Evolutionary conservation across 257 asterid species (phyloP), one percentile per base, ranked within the genome.

Genomic region (Solanum pinnatisectum): DNA sequence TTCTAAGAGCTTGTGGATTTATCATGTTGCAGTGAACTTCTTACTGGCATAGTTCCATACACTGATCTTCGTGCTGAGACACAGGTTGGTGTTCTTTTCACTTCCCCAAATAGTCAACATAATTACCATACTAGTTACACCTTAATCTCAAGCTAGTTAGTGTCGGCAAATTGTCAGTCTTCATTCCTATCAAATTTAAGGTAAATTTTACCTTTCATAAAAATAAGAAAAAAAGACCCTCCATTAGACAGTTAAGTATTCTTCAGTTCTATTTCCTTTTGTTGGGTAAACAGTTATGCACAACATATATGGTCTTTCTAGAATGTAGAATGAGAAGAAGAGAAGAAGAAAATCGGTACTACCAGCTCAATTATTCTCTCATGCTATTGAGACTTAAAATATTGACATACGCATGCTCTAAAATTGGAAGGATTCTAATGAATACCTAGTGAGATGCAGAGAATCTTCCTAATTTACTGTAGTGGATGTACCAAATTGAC

Each of bases 51-150:
- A 33, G 96, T 96, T 88, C 99, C 99, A 13, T 97, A 95, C 89
- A 97, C 99, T 23, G 99, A 97, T 91, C 98, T 96, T 79, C 98
- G 98, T 90, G 97, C 99, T 42, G 99, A 97, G 93, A 95, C 98
- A 85, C 96, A 97, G 98, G 99, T 96, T 85, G 81, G 86, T 39
- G 60, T 81, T 86, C 83, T 71, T 71, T 35, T 65, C 16, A 81
- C 68, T 44, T 44, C 65, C 37, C 60, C 25, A 25, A 42, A 44
- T 42, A 27, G 15, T 78, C 39, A 14, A 16, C 37, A 46, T 25
- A 14, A 14, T 79, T 79, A 25, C n/a, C 35, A 79, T 46, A 79
- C 22, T 27, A 8, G 32, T 39, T 42, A 79, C 65, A 27, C 37
- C 65, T 74, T 59, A 40, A 42, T 15, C 65, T 79, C 84, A 79